Conservation (phyloP, 2,329 filamentous ascomycete species). For the Fusarium pininemorale region DNA sequence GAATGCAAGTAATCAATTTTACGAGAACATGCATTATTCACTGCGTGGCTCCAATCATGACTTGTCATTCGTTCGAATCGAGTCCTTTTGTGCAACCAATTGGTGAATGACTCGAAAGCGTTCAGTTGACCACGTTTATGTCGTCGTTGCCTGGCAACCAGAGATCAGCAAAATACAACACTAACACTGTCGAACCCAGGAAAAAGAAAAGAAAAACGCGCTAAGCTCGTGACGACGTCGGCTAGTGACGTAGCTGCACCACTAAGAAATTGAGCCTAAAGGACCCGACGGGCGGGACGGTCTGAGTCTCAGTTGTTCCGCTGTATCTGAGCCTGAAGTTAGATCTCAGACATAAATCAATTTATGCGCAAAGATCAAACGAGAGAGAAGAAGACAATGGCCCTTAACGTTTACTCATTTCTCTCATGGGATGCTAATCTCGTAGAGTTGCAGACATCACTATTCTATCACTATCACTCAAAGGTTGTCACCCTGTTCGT, state of each 20-base stretch:
- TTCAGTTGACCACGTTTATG: constrained; percentile 4
- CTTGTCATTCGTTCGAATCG: not conserved
- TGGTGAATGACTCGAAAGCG: constrained; percentile 15
- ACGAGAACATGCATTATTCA: not conserved
- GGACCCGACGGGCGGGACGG: not conserved
- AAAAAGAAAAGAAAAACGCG: constrained; percentile 8
- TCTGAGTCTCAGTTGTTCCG: not conserved
- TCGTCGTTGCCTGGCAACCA: constrained; percentile 38
- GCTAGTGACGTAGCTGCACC: constrained; percentile 43
- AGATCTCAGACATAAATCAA: not conserved
- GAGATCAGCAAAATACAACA: not conserved
- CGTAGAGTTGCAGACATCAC: not conserved
- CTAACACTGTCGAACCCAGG: not conserved
- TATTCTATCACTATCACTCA: not conserved
- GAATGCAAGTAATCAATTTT: not conserved
- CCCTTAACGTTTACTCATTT: not conserved
- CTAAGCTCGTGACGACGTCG: constrained; percentile 31
- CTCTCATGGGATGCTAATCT: not conserved
- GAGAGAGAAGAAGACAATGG: not conserved
- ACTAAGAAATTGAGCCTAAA: not conserved
- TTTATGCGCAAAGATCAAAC: not conserved
- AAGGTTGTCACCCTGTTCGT: not conserved
- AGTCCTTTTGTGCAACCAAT: constrained; percentile 1
- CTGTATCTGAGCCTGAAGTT: constrained; percentile 18
- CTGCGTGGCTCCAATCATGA: constrained; percentile 38